Evolutionary conservation across 768 basidiomycete genomes (phyloP).

Genomic region (Postia placenta): DNA sequence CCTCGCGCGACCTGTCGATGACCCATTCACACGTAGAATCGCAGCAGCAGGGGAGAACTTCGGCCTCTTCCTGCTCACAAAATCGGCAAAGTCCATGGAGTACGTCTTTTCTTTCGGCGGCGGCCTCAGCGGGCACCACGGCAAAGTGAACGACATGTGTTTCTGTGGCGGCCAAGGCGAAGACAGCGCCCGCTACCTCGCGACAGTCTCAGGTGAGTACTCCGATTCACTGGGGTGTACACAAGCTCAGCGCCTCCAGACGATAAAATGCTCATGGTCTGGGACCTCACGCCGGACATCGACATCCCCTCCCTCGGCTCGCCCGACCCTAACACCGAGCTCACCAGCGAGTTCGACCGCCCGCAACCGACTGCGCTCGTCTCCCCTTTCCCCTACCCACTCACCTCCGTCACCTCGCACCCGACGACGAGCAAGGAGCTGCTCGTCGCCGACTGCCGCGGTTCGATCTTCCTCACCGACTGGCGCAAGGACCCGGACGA

Average conservation of each 20-base stretch:
- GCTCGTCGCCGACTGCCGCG: slow-evolving; percentile 68
- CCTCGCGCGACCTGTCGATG: slow-evolving; percentile 2
- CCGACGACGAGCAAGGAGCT: slow-evolving; percentile 72
- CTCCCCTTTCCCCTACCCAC: slow-evolving; percentile 66
- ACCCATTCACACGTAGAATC: slow-evolving; percentile 40
- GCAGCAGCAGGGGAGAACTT: slow-evolving; percentile 64
- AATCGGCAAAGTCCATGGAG: slow-evolving; percentile 41
- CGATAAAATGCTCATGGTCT: slow-evolving; percentile 81
- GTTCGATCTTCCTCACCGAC: slow-evolving; percentile 73
- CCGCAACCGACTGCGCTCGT: slow-evolving; percentile 75
- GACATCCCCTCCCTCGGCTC: slow-evolving; percentile 36
- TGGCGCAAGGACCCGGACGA: slow-evolving; percentile 70
- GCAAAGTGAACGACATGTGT: slow-evolving; percentile 68
- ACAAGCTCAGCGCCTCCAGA: slow-evolving; percentile 33
- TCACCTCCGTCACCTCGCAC: slow-evolving; percentile 64
- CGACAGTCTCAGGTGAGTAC: slow-evolving; percentile 66
- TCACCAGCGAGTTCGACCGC: slow-evolving; percentile 32
- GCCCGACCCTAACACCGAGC: slow-evolving; percentile 22
- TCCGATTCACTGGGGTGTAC: too few relatives aligned
- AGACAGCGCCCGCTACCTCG: slow-evolving; percentile 68
- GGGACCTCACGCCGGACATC: slow-evolving; percentile 67
- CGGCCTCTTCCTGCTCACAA: slow-evolving; percentile 65
- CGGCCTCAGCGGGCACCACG: slow-evolving; percentile 77
- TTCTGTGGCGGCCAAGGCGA: slow-evolving; percentile 73
- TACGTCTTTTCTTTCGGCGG: slow-evolving; percentile 68